Conservation (phyloP, 2,329 filamentous ascomycete genomes). For the Dothidotthia symphoricarpi region DNA sequence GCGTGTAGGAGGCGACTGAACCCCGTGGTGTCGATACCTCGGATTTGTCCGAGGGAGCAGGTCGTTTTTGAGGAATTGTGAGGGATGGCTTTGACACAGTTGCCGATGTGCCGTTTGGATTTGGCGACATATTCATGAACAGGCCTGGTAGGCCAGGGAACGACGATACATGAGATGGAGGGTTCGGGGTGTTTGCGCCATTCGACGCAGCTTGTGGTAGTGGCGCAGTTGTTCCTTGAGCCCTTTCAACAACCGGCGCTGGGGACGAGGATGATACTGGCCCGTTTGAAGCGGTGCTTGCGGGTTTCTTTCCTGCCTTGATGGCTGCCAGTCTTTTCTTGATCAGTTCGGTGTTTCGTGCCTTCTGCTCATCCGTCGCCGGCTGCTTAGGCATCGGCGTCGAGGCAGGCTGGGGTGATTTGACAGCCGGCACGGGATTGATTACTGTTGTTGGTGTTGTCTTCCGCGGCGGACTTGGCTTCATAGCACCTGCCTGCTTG, state of each 20-base stretch:
- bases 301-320: conserved; percentile 24
- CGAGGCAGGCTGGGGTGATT: conserved; percentile 14
- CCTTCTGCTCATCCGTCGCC: conserved; percentile 44
- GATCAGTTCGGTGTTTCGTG: conserved; percentile 71
- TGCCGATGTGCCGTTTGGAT: conserved; percentile 4
- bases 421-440: conserved; percentile 9
- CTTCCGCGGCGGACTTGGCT: conserved; percentile 22
- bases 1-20: conserved; percentile 49
- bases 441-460: conserved; percentile 14
- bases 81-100: conserved; percentile 8
- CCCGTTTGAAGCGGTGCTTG: conserved; percentile 8
- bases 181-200: conserved; percentile 3
- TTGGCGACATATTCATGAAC: conserved; percentile 45
- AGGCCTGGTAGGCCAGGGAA: conserved; percentile 52
- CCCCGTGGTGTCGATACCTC: conserved; percentile 46
- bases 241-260: conserved; percentile 1
- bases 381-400: conserved; percentile 16
- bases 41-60: conserved; percentile 69
- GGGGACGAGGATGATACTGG: conserved; percentile 6
- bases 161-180: conserved; percentile 11
- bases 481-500: conserved; percentile 20
- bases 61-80: conserved; percentile 51
- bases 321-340: conserved; percentile 75
- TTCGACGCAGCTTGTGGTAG: conserved; percentile 5
- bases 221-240: neutral